Evolutionary conservation across 495 filamentous ascomycete genomes (phyloP).

Genomic region (Coniosporium apollinis): DNA sequence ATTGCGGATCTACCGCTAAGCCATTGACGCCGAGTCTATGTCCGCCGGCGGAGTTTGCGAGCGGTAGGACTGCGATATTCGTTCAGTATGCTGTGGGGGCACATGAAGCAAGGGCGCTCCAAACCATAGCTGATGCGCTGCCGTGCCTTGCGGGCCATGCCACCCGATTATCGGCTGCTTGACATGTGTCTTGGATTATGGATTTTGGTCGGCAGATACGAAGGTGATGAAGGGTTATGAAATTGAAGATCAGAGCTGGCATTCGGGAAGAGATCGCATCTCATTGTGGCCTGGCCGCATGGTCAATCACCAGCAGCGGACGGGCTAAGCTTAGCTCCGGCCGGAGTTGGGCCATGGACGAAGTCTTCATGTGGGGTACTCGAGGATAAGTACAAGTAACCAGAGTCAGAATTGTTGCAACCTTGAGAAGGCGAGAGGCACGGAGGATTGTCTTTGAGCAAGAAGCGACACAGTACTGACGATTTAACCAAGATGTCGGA

Average conservation of each 20-base stretch:
- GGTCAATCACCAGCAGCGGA: too few relatives aligned
- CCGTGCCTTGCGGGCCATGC: slow-evolving; percentile 21
- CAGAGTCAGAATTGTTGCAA: too few relatives aligned
- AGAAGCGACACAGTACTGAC: background rate
- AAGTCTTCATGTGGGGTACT: too few relatives aligned
- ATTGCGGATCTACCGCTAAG: slow-evolving; percentile 66
- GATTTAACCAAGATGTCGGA: background rate
- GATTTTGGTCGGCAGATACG: background rate
- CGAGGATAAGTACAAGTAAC: too few relatives aligned
- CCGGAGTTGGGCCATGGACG: too few relatives aligned
- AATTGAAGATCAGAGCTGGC: background rate
- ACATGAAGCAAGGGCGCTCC: slow-evolving; percentile 3
- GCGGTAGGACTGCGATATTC: slow-evolving; percentile 59
- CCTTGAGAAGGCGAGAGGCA: too few relatives aligned
- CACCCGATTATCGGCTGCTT: background rate
- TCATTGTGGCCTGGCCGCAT: too few relatives aligned
- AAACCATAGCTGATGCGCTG: slow-evolving; percentile 23
- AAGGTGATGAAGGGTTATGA: background rate
- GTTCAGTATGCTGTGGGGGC: slow-evolving; percentile 37
- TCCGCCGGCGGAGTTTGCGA: slow-evolving; percentile 76
- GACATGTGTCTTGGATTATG: slow-evolving; percentile 5
- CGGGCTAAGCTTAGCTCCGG: background rate
- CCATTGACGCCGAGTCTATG: slow-evolving; percentile 92
- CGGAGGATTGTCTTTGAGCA: too few relatives aligned
- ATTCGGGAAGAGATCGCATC: background rate